Evolutionary conservation across 2,329 filamentous ascomycete species (phyloP), one percentile per base, ranked within the genome.

Genomic region (Cladosporium sp.): DNA sequence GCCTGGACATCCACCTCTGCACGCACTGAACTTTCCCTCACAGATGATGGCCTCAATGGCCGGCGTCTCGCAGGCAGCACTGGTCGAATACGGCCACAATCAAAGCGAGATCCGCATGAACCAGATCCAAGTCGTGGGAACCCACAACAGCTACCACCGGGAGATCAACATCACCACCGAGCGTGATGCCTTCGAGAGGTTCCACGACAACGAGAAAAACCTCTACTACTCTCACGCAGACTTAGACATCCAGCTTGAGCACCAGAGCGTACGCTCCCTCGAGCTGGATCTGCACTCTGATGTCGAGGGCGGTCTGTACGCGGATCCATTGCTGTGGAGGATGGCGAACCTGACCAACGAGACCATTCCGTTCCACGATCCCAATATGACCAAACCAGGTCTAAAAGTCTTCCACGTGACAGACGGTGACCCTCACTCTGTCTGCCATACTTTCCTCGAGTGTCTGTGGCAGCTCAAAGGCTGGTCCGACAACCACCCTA

Each of bases 361-460:
- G 5, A 66, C 70, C 0, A 70, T 69, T 4, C 73, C 74, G 0
- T 71, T 70, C n/a, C 69, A 75, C 51, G 71, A 75, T 47, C 66
- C 68, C 25, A 72, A 74, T 3, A 70, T 78, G 60, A 66, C 71
- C 50, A 67, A 71, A 55, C 74, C 76, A 0, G 78, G 78, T 7
- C 71, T 77, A 56, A 81, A 81, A 61, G 74, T 81, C 17, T 71
- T 80, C 61, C 78, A 81, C 65, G 73, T 81, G n/a, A 75, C 77
- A 2, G 79, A 80, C 58, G 69, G 75, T 1, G 78, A 81, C 62
- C 72, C 78, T 2, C 73, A 77, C 60, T 65, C 72, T 22, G 71
- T 74, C 19, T 81, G 78, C 69, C 72, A 77, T 61, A 79, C 77
- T 5, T 74, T 81, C 40, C 65, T 74, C 10, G 68, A 70, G 19